Base-by-base conservation (phyloP, 352 stramenopile genomes). In the Globisporangium ultimum region DNA sequence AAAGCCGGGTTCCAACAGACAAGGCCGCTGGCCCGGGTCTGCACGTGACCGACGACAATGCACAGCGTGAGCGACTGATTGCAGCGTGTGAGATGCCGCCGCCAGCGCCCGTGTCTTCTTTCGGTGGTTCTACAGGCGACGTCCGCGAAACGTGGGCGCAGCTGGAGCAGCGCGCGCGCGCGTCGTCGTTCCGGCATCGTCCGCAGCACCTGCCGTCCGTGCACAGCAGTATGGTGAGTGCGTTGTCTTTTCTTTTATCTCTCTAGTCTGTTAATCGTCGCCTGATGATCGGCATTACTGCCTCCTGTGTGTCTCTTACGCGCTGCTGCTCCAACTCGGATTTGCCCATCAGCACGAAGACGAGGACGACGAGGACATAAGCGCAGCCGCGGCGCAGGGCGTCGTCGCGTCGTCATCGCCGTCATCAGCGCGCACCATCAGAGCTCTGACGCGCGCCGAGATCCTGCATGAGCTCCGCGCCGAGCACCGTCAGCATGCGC, bases 81-180 rank as follows among this genome's bases (percentile, higher is more conserved):
- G 28, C 28, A 11, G 8, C 7, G 28, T 10, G 28, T 36, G 8
- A 1, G 34, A 34, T 32, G 32, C 48, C 50, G 11, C n/a, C 58
- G 2, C 41, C 41, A 43, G 22, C 34, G 24, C 18, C 59, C 9
- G 22, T 36, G 28, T 6, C 28, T 36, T 6, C 28, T 36, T 36
- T 36, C 28, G 28, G 28, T 36, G 28, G 28, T 10, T 36, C 28
- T 36, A 36, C 61, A 2, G 64, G 67, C 22, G 76, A 87, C 41
- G 64, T 67, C 13, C 76, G 80, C 9, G 75, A 88, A 58, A 89
- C 74, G 21, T 93, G 81, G 74, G 71, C 64, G 2, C 62, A 86
- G 52, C 60, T 91, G 20, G 72, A 89, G 70, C 78, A 82, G 49
- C 79, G 74, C 24, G 82, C 76, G 28, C 66, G 66, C 45, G 51